Base-by-base conservation (phyloP, 2,329 filamentous ascomycete species). In the Colletotrichum orbiculare region DNA sequence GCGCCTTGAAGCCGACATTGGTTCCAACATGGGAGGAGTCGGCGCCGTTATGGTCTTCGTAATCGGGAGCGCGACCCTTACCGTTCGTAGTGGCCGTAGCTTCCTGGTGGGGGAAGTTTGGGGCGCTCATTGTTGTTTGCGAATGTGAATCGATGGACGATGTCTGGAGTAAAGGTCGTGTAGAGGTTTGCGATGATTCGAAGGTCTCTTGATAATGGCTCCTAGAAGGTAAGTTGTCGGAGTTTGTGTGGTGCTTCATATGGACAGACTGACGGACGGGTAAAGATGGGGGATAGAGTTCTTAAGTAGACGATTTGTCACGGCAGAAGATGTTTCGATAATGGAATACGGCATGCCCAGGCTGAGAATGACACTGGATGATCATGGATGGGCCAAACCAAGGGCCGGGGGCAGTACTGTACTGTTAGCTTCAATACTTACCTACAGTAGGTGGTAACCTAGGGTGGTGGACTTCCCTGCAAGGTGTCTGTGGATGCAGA, bases 1-100 rank as follows among this genome's bases (percentile, higher is more conserved):
- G 78, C 11, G 82, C 71, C 50, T 81, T 80, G 75, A 88, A 85
- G 67, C 84, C 84, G 50, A 73, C 73, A 43, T 65, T 60, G 38
- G 35, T 54, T 13, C 68, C 13, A 77, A 72, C 56, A 49, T 66
- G 60, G 50, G 59, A 42, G 17, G 13, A 46, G 9, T 47, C 60
- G 41, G 42, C 52, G 15, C 48, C 58, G 49, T 53, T 42, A 5
- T 25, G 25, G 34, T 66, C 58, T 15, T 67, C 53, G 49, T 66
- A 62, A 15, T 67, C 64, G 42, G 63, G 54, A 15, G 64, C 66
- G 35, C 54, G 58, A 42, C 50, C 55, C 64, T 68, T 68, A 45
- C 66, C 66, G 46, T 25, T 25, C 25, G 25, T 25, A 25, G 64
- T 56, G 15, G 64, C 59, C 13, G 66, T 55, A 33, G 52, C 54